phyloP scores from a whole-genome alignment of 305 asterid genomes.

The Plantago rigida region DNA sequence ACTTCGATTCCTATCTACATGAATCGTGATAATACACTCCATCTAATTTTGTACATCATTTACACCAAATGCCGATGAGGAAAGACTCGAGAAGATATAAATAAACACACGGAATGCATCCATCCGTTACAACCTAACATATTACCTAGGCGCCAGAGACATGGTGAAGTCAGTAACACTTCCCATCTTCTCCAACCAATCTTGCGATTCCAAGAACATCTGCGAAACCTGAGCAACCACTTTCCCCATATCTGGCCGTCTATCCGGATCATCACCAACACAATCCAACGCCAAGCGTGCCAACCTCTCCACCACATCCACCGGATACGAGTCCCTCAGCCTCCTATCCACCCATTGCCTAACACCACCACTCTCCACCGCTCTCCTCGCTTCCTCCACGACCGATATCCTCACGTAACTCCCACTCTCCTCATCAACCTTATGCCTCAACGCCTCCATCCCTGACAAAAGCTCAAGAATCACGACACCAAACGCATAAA shows the following conservation, averaged over 20 bases:
- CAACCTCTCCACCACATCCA: slow-evolving; percentile 64
- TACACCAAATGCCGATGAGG: background rate
- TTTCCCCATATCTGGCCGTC: slow-evolving; percentile 72
- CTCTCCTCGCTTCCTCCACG: slow-evolving; percentile 59
- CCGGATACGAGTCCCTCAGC: slow-evolving; percentile 83
- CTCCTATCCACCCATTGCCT: slow-evolving; percentile 71
- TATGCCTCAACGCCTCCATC: slow-evolving; percentile 55
- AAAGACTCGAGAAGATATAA: background rate
- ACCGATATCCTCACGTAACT: slow-evolving; percentile 56
- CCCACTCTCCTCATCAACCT: slow-evolving; percentile 49
- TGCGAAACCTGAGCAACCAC: slow-evolving; percentile 52
- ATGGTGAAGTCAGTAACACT: slow-evolving; percentile 48
- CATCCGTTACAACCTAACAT: too few species aligned
- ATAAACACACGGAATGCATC: too few species aligned
- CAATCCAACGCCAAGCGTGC: slow-evolving; percentile 66
- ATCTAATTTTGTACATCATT: background rate
- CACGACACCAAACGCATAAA: slow-evolving; percentile 85
- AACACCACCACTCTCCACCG: slow-evolving; percentile 50
- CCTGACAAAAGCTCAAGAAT: slow-evolving; percentile 69
- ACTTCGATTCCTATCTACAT: background rate
- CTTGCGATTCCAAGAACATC: slow-evolving; percentile 69
- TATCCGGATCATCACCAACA: slow-evolving; percentile 55
- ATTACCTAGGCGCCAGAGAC: slow-evolving; percentile 64
- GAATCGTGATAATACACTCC: too few species aligned
- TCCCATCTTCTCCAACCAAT: slow-evolving; percentile 63